Conservation (phyloP, 306 rosid genomes). For the Fragaria vesca region DNA sequence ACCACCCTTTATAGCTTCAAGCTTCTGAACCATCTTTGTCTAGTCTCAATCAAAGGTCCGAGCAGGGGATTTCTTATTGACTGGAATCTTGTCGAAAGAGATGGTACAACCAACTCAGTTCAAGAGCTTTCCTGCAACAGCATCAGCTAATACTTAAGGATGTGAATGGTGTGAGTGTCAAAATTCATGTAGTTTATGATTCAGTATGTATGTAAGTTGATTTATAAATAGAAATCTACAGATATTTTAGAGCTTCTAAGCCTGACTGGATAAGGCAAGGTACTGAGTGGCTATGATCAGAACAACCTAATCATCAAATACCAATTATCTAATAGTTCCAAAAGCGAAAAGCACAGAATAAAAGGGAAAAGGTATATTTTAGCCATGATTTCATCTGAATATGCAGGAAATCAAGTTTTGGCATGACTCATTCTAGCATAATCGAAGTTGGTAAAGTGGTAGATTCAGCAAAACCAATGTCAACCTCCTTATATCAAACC, state of each 20-base stretch:
- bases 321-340: neutral
- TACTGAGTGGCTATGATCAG: neutral
- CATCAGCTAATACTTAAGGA: slow-evolving; percentile 27
- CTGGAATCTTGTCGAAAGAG: slow-evolving; percentile 18
- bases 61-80: slow-evolving; percentile 11
- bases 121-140: slow-evolving; percentile 40
- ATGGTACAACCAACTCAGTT: slow-evolving; percentile 30
- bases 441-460: neutral
- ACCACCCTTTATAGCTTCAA: slow-evolving; percentile 67
- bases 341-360: neutral
- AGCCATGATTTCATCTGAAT: neutral
- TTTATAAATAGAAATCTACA: slow-evolving; percentile 10
- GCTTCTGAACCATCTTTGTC: slow-evolving; percentile 63
- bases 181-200: slow-evolving; percentile 12
- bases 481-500: slow-evolving; percentile 8
- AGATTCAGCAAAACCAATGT: neutral
- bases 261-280: slow-evolving; percentile 7
- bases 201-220: neutral
- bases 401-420: neutral
- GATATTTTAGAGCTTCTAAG: neutral
- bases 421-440: neutral
- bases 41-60: slow-evolving; percentile 27
- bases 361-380: neutral
- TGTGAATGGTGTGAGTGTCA: slow-evolving; percentile 17
- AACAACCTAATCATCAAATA: no score